Base-by-base conservation (phyloP, 1,284 basidiomycete species). In the Tilletia caries region DNA sequence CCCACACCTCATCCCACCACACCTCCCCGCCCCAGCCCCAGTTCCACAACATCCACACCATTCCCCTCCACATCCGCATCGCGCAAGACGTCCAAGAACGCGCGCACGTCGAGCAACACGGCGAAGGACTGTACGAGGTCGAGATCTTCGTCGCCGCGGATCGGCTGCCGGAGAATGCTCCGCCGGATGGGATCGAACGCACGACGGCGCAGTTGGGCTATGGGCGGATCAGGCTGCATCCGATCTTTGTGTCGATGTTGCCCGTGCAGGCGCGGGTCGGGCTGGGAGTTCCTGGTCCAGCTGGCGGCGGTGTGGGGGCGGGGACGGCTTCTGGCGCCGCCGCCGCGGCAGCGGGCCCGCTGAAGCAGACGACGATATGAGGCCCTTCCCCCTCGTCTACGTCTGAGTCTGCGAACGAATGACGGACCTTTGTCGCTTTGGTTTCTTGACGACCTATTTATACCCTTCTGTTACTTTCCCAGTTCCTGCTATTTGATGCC, bases 61-160 rank as follows among this genome's bases (percentile, higher is more conserved):
- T 76, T 23, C 32, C 67, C n/a, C 68, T 77, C 3, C 50, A 67
- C 0, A 60, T 76, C 32, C 73, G 72, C 37, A 71, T 71, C 2
- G 74, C 75, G 1, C 73, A 77, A 44, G 75, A 75, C 68, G 71
- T 71, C 2, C 68, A 70, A 15, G 76, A 78, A 25, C 20, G 43
- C 1, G 33, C 64, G 20, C 77, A 75, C 74, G 62, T 78, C 33
- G 37, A 71, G n/a, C 43, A 67, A 15, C 69, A 76, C 37, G 77
- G 77, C 2, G 71, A 74, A 29, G 76, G 76, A 0, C 44, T 78
- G 23, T 78, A 72, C 44, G 76, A 78, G 58, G 73, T 78, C 12
- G 74, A 70, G 2, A 46, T 78, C 32, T 46, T 52, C 70, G 74
- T 75, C n/a, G 70, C 74, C 1, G 74, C 74, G 10, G 74, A 73